Evolutionary conservation across 495 filamentous ascomycete genomes (phyloP), one percentile per base, ranked within the genome.

Genomic region (Neurospora tetraspora): DNA sequence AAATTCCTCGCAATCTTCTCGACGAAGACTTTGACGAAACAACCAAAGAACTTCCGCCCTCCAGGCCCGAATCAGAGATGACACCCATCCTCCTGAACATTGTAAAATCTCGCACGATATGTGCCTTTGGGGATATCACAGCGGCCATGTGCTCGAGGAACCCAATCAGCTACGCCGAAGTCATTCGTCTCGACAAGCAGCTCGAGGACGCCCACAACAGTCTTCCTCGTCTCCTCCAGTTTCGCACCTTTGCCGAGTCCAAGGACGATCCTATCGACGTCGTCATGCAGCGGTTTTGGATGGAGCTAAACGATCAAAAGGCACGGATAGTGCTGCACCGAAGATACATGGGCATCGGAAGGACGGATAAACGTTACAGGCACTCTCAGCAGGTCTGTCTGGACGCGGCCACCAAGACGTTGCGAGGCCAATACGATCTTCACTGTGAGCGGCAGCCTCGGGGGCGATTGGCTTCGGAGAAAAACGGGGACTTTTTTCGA

Each of bases 381-480:
- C 77, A 81, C 72, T 84, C 81, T 27, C 76, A 79, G 10, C 73
- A 71, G 37, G 74, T 76, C 18, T 81, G 84, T 61, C 71, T 82
- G 20, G 79, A 81, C 68, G 77, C 80, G 23, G 79, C 81, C 0
- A 77, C 80, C 1, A 74, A 78, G 23, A 79, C 81, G 0, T 72
- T 85, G 40, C 74, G 79, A 39, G 78, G 80, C 43, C 85, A 85
- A 73, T 78, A 79, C 61, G 73, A 79, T 39, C 69, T 83, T 18
- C 72, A 84, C 42, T 73, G 74, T 43, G 80, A 82, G 71, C 76
- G 80, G 9, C 80, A 82, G 73, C 77, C 74, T 2, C 76, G 74
- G 10, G 82, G 82, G 8, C 74, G 78, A 11, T 73, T 82, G 16
- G 69, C 80, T 39, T 74, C 77, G 36, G 12, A 36, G 53, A 65